Evolutionary conservation across 148 eudicot species (phyloP).

Genomic region (Agrostemma githago): DNA sequence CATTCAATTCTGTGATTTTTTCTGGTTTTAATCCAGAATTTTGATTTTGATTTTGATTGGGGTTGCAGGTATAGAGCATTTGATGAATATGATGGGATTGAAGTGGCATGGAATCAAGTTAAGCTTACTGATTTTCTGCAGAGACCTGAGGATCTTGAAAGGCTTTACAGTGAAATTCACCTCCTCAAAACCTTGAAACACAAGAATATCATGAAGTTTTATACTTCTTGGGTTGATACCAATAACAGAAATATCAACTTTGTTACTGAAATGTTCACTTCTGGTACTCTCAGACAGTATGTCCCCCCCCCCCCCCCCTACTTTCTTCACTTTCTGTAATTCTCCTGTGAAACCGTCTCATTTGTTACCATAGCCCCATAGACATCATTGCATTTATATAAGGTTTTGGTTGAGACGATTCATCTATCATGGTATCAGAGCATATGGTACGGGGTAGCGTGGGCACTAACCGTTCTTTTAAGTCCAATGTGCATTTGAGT

Average conservation of each 20-base stretch:
- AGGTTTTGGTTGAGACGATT: no score
- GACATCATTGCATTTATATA: no score
- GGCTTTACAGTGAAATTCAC: constrained; percentile 39
- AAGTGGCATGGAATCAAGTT: constrained; percentile 41
- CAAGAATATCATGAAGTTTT: constrained; percentile 36
- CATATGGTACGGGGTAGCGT: no score
- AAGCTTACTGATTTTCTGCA: constrained; percentile 36
- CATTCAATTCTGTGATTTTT: neutral
- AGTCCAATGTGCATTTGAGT: neutral
- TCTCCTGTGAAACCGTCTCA: no score
- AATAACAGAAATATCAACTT: constrained; percentile 34
- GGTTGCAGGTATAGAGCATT: constrained; percentile 31
- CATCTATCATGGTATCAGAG: no score
- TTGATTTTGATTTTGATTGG: neutral
- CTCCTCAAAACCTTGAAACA: constrained; percentile 35
- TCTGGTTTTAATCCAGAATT: neutral
- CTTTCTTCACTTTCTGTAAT: no score
- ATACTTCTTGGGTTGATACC: constrained; percentile 42
- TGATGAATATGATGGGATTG: constrained; percentile 39
- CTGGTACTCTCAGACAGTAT: constrained; percentile 43
- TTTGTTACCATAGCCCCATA: no score
- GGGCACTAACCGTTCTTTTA: no score
- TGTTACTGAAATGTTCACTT: constrained; percentile 41
- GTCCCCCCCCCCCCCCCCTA: no score
- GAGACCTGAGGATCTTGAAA: constrained; percentile 38